Base-by-base conservation (phyloP, 2,329 filamentous ascomycete genomes). In the Byssothecium circinans region DNA sequence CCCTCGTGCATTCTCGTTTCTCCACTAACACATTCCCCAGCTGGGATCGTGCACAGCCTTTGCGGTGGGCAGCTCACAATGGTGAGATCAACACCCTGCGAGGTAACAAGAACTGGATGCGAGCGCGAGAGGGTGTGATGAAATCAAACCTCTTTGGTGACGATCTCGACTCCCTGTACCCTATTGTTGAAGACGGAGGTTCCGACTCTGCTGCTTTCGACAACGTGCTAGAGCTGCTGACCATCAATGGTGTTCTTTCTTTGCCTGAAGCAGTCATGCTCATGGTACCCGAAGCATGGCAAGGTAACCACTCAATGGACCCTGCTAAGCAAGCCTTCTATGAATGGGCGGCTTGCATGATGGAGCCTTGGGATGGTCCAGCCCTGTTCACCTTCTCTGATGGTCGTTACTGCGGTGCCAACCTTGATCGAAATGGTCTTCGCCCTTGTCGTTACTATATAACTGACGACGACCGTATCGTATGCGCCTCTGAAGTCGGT, bases 101-200 rank as follows among this genome's bases (percentile, higher is more conserved):
- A 69, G 92, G 92, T 52, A 97, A 97, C 79, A 97, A 97, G 81
- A 97, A 97, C 76, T 97, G 92, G 92, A 97, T 97, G 92, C 87
- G 91, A 61, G 92, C 92, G 53, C 86, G 92, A 67, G 92, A 97
- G 76, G 92, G 92, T 73, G 86, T 96, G 56, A 88, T 97, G 82
- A 88, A 90, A 69, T 97, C 92, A 1, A 86, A 91, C 57, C 80
- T 95, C 45, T 97, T 97, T 69, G 90, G 89, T 54, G 90, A 95
- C 22, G 91, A 96, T 65, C 84, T 97, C 14, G 91, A 96, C 73
- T 76, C 81, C 62, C 83, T 97, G 47, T 96, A 96, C 71, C 92
- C 92, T 19, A 91, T 97, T 61, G 90, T 97, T 44, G 92, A 97
- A 74, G 91, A 96, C 66, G 92, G 92, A 61, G 92, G 92, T 54